Evolutionary conservation across 2,329 filamentous ascomycete species (phyloP), one percentile per base, ranked within the genome.

Genomic region (Chaetomium strumarium): DNA sequence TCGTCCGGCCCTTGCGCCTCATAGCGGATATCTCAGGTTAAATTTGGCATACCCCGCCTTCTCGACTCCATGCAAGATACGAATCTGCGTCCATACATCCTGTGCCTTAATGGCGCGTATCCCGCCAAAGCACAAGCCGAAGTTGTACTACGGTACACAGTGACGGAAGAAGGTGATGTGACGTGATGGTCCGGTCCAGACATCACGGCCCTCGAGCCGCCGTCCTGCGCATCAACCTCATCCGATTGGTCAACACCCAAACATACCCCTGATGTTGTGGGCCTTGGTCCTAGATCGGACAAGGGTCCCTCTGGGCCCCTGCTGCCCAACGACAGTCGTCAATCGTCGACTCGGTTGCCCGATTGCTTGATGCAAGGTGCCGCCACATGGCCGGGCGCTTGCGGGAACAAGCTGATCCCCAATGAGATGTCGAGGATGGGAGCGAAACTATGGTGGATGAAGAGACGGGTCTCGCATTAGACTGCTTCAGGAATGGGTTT

Each of bases 301-400:
- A 24, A 7, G 24, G 24, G 24, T 24, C 4, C 24, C 8, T 14
- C 5, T 24, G 24, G n/a, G 17, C 13, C 38, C 38, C 17, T 9
- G 16, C 39, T 12, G 20, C 11, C 19, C 19, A 41, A 39, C 16
- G 14, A 10, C 43, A n/a, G 14, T n/a, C 10, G 42, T 13, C 42
- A 33, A n/a, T 2, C 30, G 17, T 36, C 10, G 17, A 29, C 16
- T 34, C 14, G 19, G 33, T 14, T 34, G 11, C 11, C 43, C 24
- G 24, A 24, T 24, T 24, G 24, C 24, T 24, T 24, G 24, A 24
- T 24, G 24, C 24, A 24, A 24, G 24, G 24, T 24, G 24, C 24
- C 24, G 24, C 24, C 37, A 46, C 43, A 46, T 46, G 44, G 44
- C 10, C 39, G 44, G 45, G 50, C 50, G 50, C 50, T 47, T 52